Evolutionary conservation across 306 rosid genomes (phyloP), one percentile per base, ranked within the genome.

Genomic region (Cicer cuneatum): DNA sequence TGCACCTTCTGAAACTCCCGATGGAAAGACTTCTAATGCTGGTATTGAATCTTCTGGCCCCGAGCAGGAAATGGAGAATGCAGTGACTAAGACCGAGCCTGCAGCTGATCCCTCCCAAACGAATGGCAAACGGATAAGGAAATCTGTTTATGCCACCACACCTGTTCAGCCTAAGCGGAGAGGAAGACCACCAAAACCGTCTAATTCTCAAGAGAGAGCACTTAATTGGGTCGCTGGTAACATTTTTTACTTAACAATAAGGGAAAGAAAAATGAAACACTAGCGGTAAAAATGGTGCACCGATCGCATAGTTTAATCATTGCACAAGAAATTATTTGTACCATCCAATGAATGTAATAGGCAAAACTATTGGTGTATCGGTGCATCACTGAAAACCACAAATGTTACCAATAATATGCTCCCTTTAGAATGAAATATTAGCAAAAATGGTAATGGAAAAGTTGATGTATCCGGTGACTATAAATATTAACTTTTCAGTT

Each of bases 141-240:
- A 37, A 33, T 40, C 49, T 40, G 81, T 69, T 74, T 63, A 79
- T 71, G 46, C 77, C 1, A 63, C 45, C 18, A 62, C 47, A 35
- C 71, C 71, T 38, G 42, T 62, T 14, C 78, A 60, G 72, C 42
- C 43, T 43, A 76, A 58, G 72, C 45, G 57, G 67, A 81, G 84
- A 56, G 85, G 81, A 56, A 82, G 78, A 82, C 48, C 69, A 59
- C 12, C 75, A 42, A 72, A 12, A 74, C 9, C 12, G 15, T 41
- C 83, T 48, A 10, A 3, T 56, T 35, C 80, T 21, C 41, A 7
- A 0, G 65, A 49, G 7, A 68, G 5, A 33, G 35, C 35, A 43
- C 63, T 70, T 73, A 15, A 78, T 65, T 71, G 61, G 73, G 70
- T 73, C 37, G 1, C 76, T 15, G 87, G 87, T 84, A 84, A 81